phyloP scores from a whole-genome alignment of 495 filamentous ascomycete species.

The Umbilicaria muhlenbergii region DNA sequence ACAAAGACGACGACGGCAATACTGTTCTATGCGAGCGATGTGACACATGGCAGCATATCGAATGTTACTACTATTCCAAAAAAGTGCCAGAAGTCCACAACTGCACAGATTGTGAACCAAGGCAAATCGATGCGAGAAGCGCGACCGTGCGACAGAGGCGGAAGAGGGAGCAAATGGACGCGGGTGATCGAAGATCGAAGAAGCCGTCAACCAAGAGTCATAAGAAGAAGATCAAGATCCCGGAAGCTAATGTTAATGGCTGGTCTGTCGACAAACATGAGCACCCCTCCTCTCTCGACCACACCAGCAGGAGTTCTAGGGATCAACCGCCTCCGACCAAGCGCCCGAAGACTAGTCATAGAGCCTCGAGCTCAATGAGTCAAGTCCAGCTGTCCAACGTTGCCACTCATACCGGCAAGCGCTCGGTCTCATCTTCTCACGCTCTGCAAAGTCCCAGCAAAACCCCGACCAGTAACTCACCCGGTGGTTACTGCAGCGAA shows the following conservation, averaged over 20 bases:
- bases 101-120: slow-evolving; percentile 73
- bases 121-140: slow-evolving; percentile 48
- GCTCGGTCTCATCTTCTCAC: slow-evolving; percentile 24
- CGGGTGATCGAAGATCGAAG: slow-evolving; percentile 46
- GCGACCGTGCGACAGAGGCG: slow-evolving; percentile 52
- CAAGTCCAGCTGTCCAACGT: slow-evolving; percentile 28
- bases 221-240: slow-evolving; percentile 53
- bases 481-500: slow-evolving; percentile 38
- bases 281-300: slow-evolving; percentile 18
- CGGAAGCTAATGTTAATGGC: slow-evolving; percentile 27
- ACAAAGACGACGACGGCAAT: slow-evolving; percentile 84
- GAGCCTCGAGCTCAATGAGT: slow-evolving; percentile 50
- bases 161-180: slow-evolving; percentile 44
- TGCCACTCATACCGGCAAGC: slow-evolving; percentile 35
- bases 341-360: slow-evolving; percentile 62
- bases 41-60: slow-evolving; percentile 95
- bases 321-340: slow-evolving; percentile 49
- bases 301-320: slow-evolving; percentile 36
- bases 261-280: slow-evolving; percentile 23
- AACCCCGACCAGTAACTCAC: slow-evolving; percentile 25
- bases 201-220: slow-evolving; percentile 52
- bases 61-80: slow-evolving; percentile 66
- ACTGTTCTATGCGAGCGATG: slow-evolving; percentile 94
- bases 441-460: slow-evolving; percentile 38
- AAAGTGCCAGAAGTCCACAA: slow-evolving; percentile 55